Conservation (phyloP, 805 yeast species). For the Wickerhamomyces xylosicus region DNA sequence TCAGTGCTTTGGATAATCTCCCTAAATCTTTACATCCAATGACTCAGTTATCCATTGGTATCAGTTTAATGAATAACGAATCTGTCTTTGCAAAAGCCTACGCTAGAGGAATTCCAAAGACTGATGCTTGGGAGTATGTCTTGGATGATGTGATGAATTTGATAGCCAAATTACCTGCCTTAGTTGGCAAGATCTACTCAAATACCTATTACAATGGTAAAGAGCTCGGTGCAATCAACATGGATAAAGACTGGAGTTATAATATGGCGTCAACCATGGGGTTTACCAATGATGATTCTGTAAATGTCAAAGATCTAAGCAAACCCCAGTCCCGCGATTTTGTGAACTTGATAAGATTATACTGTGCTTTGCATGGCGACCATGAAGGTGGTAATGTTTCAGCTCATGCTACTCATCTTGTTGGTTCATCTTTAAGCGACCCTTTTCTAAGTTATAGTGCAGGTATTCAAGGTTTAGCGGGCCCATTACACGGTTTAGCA, state of each 20-base stretch:
- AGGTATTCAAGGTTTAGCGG: slow-evolving; percentile 76
- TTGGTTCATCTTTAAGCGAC: slow-evolving; percentile 71
- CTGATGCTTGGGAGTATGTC: slow-evolving; percentile 66
- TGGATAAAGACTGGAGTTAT: slow-evolving; percentile 57
- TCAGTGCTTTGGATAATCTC: slow-evolving; percentile 47
- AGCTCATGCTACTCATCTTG: slow-evolving; percentile 74
- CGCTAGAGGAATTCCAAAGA: slow-evolving; percentile 57
- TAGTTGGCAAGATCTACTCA: slow-evolving; percentile 68
- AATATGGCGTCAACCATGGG: slow-evolving; percentile 62
- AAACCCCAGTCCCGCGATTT: slow-evolving; percentile 41
- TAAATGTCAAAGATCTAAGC: slow-evolving; percentile 20
- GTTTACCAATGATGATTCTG: slow-evolving; percentile 29
- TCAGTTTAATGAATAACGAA: slow-evolving; percentile 62
- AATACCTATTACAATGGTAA: slow-evolving; percentile 48
- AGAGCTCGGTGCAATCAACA: slow-evolving; percentile 39
- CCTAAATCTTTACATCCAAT: slow-evolving; percentile 69
- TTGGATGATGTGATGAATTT: slow-evolving; percentile 63
- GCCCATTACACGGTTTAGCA: slow-evolving; percentile 80
- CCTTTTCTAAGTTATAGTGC: slow-evolving; percentile 71
- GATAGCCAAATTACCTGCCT: slow-evolving; percentile 63
- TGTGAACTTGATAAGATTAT: slow-evolving; percentile 60
- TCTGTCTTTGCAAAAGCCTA: slow-evolving; percentile 65
- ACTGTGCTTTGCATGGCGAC: slow-evolving; percentile 68
- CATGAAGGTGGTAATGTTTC: slow-evolving; percentile 83
- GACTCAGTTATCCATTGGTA: slow-evolving; percentile 74